Base-by-base conservation (phyloP, 2,329 filamentous ascomycete species). In the Ascosphaera pollenicola region DNA sequence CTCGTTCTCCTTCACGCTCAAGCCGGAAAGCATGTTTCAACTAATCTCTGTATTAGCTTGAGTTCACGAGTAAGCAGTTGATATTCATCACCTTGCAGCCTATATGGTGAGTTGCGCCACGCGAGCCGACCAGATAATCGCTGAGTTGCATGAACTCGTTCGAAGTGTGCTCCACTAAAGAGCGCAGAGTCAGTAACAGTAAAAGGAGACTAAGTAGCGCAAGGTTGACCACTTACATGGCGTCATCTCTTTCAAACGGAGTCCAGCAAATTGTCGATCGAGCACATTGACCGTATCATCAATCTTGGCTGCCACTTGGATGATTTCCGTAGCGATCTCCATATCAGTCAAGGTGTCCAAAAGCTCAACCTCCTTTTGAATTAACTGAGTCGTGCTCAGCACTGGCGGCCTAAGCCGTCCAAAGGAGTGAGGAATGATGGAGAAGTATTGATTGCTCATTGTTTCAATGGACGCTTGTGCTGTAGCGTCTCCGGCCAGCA, bases 261-360 rank as follows among this genome's bases (percentile, higher is more conserved):
- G 66, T 18, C 73, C 70, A 41, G 70, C 59, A 62, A 75, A 92
- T 46, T 81, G 79, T 36, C 66, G 66, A 52, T 91, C 83, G 5
- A 87, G 64, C 11, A 65, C 61, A 48, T 85, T 70, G 13, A 81
- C 49, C 35, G 39, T 31, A 3, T 59, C 54, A 7, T 66, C 62
- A 8, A 59, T 59, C 19, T 68, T 58, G 30, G 72, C 68, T 3
- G 65, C 60, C n/a, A 60, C 60, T 56, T 81, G 84, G 68, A 91
- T 76, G 50, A 92, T 78, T 18, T 75, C 68, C 17, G 73, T 70
- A 2, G 81, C 75, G 43, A 81, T 76, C 56, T 85, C 84, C 79
- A 92, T 87, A 49, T 89, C 81, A 2, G 74, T 76, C 52, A 92
- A 61, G 43, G 74, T 79, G 49, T 91, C 81, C 1, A 92, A 68